Evolutionary conservation across 805 yeast species (phyloP), one percentile per base, ranked within the genome.

Genomic region (Teunomyces stri): DNA sequence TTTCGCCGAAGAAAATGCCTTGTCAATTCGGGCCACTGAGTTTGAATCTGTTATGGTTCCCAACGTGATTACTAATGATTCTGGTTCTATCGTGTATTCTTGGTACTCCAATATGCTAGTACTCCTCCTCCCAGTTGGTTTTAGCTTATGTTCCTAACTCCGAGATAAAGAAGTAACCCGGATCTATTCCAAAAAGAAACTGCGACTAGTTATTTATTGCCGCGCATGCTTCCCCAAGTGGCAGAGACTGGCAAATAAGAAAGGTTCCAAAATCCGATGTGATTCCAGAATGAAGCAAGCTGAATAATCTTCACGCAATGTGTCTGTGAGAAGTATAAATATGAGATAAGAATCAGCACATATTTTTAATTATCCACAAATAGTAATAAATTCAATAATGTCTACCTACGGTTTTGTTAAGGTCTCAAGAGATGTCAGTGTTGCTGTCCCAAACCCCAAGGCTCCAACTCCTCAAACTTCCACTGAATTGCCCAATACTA

Each of bases 341-440:
- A 9, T 6, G 10, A 15, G 10, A 9, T 3, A 1, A 6, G 10
- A 31, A 31, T 13, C 13, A n/a, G 16, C 18, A 31, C 34, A 31
- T 31, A 7, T n/a, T 4, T 15, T 11, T n/a, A 6, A 4, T 11
- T 4, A 9, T 16, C 13, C 16, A 18, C 13, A 18, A 18, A 5
- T 6, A 27, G 15, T n/a, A 22, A n/a, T 7, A 20, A n/a, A 12
- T 12, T 37, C 21, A 16, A 44, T 18, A 10, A 52, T 63, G 68
- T 56, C 65, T n/a, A 47, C 44, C 7, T 63, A 64, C 58, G 71
- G 71, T 33, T 66, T 66, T 46, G 56, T 55, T 15, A 57, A 62
- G 44, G 60, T 65, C 27, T 55, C 61, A 12, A 56, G 70, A 43
- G 68, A 64, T 43, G 51, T 64, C 9, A 43, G 43, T 9, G 34